Percentiles rank a stretch among this genome's conserved stretches.
Conservation (phyloP, 768 basidiomycete species). For the Hypholoma fasciculare region DNA sequence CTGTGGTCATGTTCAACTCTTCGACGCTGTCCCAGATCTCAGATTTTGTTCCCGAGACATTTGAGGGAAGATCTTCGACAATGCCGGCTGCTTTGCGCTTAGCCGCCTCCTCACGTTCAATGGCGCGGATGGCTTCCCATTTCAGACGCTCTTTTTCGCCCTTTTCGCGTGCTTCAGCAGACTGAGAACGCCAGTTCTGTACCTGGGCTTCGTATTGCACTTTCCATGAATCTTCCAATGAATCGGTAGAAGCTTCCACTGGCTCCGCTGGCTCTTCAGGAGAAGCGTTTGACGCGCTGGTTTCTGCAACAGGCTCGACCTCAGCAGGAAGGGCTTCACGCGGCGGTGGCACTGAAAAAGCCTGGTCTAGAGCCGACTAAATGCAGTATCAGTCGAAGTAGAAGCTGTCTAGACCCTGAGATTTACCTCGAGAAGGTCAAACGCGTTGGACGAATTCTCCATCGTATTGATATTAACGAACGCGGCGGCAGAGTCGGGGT, state of each 20-base stretch:
- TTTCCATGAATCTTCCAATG: constrained; percentile 57
- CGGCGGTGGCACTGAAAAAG: constrained; percentile 28
- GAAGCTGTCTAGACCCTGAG: neutral
- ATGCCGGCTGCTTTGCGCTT: constrained; percentile 35
- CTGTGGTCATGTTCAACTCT: constrained; percentile 7
- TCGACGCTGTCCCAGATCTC: constrained; percentile 21
- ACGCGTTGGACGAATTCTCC: constrained; percentile 15
- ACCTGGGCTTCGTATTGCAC: constrained; percentile 69
- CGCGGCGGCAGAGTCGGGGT: neutral
- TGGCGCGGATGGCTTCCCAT: constrained; percentile 69
- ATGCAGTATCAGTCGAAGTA: neutral
- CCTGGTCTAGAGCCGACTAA: constrained; percentile 33
- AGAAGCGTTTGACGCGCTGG: neutral
- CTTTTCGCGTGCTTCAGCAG: constrained; percentile 70
- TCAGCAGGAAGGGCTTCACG: constrained; percentile 12
- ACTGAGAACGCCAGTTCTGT: constrained; percentile 69
- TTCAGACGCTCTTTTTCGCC: constrained; percentile 71
- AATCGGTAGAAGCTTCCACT: constrained; percentile 12
- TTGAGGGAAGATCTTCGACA: constrained; percentile 18
- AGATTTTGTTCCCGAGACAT: constrained; percentile 12
- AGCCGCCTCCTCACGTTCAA: constrained; percentile 46
- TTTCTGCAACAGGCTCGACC: constrained; percentile 3
- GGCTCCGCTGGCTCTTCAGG: constrained; percentile 1
- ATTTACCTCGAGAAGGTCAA: constrained; percentile 32
- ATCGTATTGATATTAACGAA: constrained; percentile 1